Conservation (phyloP, 176 grass and related monocot genomes). For the Avena eriantha region DNA sequence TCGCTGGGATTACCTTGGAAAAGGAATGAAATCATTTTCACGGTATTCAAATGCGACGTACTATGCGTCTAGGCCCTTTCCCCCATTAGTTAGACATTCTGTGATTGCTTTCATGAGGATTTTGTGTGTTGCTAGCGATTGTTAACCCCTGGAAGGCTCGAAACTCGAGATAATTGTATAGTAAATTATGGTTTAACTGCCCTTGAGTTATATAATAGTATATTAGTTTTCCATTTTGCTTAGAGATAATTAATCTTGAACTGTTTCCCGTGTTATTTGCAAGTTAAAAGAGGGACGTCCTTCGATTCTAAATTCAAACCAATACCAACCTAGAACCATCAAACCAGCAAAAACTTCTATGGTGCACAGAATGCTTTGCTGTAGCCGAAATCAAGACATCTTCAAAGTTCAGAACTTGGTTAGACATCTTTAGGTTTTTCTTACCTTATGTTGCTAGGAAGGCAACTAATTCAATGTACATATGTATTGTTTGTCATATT, state of each 20-base stretch:
- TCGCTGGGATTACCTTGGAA: background rate
- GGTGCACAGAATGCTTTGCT: background rate
- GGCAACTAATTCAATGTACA: too few species aligned
- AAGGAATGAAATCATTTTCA: background rate
- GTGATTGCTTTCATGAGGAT: background rate
- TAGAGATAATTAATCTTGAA: background rate
- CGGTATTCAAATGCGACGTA: background rate
- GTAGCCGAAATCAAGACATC: background rate
- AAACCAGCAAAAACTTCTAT: background rate
- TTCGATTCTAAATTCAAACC: background rate
- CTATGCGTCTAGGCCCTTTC: background rate
- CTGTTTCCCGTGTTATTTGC: background rate
- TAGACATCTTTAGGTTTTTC: background rate
- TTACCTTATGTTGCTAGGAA: too few species aligned
- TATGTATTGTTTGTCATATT: too few species aligned
- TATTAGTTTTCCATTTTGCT: background rate
- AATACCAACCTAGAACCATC: background rate
- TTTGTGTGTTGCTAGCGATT: background rate
- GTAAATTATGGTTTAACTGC: too few species aligned
- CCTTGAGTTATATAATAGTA: background rate
- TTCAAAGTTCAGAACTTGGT: too few species aligned
- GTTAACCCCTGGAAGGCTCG: background rate
- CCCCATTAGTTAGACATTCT: background rate
- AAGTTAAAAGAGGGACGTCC: background rate
- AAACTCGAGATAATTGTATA: too few species aligned